A percentile compares a stretch with the other conserved stretches of the same genome.
Evolutionary conservation across 2,329 filamentous ascomycete genomes (phyloP).

Genomic region (Aspergillus sp.): DNA sequence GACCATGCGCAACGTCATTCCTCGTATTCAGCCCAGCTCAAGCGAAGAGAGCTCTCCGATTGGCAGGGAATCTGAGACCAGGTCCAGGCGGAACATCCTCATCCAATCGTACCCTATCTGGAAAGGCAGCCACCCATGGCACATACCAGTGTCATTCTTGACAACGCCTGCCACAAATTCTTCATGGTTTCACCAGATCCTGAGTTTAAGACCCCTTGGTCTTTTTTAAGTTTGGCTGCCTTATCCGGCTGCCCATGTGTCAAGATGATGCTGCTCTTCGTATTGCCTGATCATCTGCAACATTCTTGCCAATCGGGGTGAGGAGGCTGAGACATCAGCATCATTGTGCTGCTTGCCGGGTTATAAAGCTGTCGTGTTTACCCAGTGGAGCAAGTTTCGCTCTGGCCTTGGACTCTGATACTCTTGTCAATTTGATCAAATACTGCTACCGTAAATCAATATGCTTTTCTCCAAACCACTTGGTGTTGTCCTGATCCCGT

Average conservation of each 20-base stretch:
- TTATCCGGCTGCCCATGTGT: neutral
- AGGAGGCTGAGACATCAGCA: constrained; percentile 3
- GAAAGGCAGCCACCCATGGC: neutral
- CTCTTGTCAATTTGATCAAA: neutral
- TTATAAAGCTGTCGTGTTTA: neutral
- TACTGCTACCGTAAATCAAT: neutral
- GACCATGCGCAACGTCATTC: neutral
- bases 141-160: neutral
- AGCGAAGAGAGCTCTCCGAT: neutral
- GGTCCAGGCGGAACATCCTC: neutral
- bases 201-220: neutral
- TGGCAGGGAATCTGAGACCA: neutral
- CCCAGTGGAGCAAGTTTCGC: neutral
- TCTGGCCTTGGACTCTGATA: neutral
- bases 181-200: neutral
- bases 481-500: neutral
- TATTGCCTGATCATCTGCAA: constrained; percentile 9
- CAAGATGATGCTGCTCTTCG: constrained; percentile 3
- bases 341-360: neutral
- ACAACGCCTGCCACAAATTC: neutral
- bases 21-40: neutral
- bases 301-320: neutral
- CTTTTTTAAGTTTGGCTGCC: neutral
- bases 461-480: neutral
- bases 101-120: neutral